These are phyloP conservation scores for Russula vinacea DNA, from an alignment of 768 basidiomycete species.

Conservation along the genomic window DNA sequence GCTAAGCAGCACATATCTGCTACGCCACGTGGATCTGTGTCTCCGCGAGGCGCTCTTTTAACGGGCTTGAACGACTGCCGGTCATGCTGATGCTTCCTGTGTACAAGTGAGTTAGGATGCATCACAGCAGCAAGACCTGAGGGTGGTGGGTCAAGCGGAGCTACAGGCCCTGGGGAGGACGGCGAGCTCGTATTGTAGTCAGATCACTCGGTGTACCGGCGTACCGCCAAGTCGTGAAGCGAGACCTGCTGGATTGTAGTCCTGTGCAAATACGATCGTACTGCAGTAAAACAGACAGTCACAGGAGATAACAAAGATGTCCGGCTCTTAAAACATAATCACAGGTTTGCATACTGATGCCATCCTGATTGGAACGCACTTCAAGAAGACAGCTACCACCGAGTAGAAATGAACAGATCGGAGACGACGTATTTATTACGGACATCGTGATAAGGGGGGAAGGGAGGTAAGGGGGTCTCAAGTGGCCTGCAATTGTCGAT, in stretches of 20 bases:
- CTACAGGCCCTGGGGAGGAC: constrained; percentile 13
- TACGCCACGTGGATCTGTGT: constrained; percentile 24
- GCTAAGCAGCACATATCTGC: constrained; percentile 11
- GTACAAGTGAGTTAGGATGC: constrained; percentile 12
- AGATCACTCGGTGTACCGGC: constrained; percentile 21
- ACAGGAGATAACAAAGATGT: no score
- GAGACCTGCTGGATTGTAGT: constrained; percentile 28
- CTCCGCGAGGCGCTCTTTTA: no score
- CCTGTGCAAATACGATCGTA: constrained; percentile 7
- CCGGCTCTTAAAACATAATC: no score
- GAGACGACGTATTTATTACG: no score
- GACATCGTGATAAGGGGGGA: no score
- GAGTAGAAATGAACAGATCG: no score
- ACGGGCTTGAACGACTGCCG: constrained; percentile 14
- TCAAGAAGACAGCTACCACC: no score
- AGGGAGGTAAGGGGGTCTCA: no score
- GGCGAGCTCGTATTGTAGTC: constrained; percentile 17
- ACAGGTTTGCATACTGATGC: no score
- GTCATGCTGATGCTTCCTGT: constrained; percentile 22
- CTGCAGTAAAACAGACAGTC: no score
- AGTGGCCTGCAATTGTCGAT: no score
- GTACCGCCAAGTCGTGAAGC: constrained; percentile 12
- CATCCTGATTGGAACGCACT: no score
- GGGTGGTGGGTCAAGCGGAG: constrained; percentile 12
- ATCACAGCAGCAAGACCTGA: neutral